Conservation (phyloP, 345 rosid species). For the Corchorus olitorius region DNA sequence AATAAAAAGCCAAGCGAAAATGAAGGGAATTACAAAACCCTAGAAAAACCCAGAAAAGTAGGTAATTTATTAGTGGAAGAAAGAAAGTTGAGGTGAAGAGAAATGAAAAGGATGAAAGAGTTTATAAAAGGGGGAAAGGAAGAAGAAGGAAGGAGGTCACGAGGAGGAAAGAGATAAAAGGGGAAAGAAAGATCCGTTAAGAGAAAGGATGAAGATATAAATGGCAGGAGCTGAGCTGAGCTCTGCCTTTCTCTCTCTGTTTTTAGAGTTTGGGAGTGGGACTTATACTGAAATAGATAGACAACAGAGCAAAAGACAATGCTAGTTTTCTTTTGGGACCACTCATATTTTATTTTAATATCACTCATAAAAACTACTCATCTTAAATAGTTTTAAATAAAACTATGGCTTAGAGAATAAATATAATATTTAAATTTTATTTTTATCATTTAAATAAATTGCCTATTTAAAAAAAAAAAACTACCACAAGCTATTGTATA, state of each 20-base stretch:
- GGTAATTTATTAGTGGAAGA: neutral
- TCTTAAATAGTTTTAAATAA: no score
- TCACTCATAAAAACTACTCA: no score
- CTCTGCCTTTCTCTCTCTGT: neutral
- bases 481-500: no score
- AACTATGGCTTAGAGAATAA: no score
- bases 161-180: slow-evolving; percentile 13
- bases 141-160: slow-evolving; percentile 15
- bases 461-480: no score
- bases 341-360: no score
- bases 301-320: slow-evolving; percentile 55
- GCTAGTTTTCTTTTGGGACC: slow-evolving; percentile 39
- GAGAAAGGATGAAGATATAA: neutral
- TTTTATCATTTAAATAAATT: no score
- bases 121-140: neutral
- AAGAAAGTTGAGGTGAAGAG: slow-evolving; percentile 13
- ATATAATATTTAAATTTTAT: no score
- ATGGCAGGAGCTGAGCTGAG: neutral
- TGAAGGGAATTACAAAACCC: slow-evolving; percentile 30
- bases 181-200: slow-evolving; percentile 29
- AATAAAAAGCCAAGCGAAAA: neutral
- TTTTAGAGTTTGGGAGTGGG: slow-evolving; percentile 9
- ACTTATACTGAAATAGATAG: slow-evolving; percentile 26
- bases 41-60: slow-evolving; percentile 14
- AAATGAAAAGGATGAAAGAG: neutral